A percentile compares a stretch with the other conserved stretches of the same genome.
phyloP scores from a whole-genome alignment of 106 monocot genomes.

The Acorus calamus region DNA sequence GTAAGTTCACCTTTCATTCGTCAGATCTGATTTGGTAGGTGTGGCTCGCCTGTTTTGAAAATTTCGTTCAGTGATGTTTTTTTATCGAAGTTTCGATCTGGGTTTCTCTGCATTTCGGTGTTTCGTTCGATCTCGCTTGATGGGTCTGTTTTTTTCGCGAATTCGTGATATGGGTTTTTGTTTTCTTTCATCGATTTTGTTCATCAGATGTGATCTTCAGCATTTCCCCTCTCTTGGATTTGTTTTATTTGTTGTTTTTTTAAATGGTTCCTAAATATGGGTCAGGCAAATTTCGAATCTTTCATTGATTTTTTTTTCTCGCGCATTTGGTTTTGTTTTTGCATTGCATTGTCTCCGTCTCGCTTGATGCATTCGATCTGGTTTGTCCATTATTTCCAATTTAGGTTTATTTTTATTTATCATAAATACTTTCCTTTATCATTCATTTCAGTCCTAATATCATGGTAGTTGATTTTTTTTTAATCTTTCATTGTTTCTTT shows the following conservation, averaged over 20 bases:
- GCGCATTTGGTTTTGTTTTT: no score
- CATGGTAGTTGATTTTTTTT: no score
- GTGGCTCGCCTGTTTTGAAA: neutral
- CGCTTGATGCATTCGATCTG: no score
- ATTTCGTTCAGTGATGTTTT: neutral
- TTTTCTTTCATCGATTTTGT: neutral
- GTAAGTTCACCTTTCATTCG: slow-evolving; percentile 8
- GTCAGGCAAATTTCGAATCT: no score
- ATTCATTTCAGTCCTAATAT: no score
- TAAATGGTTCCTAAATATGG: neutral
- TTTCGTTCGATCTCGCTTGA: neutral
- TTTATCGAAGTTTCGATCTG: no score
- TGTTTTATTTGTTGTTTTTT: neutral
- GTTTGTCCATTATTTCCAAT: no score
- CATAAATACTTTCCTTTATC: no score
- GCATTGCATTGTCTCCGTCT: no score
- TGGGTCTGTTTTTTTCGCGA: neutral
- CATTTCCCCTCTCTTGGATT: neutral
- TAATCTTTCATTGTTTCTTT: no score
- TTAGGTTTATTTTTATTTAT: no score
- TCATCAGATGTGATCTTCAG: neutral
- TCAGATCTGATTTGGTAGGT: slow-evolving; percentile 5
- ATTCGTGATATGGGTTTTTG: neutral
- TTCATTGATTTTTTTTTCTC: no score
- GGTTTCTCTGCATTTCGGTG: neutral